phyloP scores from a whole-genome alignment of 495 filamentous ascomycete species.

The Annulohypoxylon nitens region DNA sequence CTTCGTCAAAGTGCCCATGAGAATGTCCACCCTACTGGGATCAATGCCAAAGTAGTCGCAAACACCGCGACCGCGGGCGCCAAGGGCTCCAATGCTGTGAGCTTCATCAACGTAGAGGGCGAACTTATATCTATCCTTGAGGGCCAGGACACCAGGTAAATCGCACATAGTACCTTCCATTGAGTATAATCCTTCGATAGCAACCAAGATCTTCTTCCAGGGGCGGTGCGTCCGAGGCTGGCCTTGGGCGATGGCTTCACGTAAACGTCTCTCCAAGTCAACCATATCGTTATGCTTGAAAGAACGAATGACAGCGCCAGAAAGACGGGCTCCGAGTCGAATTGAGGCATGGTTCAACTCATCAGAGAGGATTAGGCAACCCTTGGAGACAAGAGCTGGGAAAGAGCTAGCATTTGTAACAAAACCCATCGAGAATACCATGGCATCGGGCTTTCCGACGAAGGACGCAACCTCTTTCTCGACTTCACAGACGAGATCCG shows the following conservation, averaged over 20 bases:
- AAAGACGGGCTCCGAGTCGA: constrained; percentile 91
- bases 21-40: constrained; percentile 87
- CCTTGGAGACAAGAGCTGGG: constrained; percentile 89
- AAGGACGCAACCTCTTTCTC: constrained; percentile 91
- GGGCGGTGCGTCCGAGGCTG: constrained; percentile 96
- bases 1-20: constrained; percentile 98
- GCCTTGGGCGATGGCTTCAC: constrained; percentile 93
- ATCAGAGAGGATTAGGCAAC: constrained; percentile 93
- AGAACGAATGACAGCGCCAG: constrained; percentile 91
- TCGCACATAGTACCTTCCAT: constrained; percentile 99
- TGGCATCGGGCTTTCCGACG: constrained; percentile 91
- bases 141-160: constrained; percentile 82
- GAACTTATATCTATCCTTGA: constrained; percentile 98
- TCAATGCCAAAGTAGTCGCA: constrained; percentile 97
- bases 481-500: constrained; percentile 87
- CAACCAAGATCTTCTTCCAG: constrained; percentile 98
- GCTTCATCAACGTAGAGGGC: constrained; percentile 95
- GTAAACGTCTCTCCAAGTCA: constrained; percentile 84
- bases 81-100: constrained; percentile 94
- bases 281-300: constrained; percentile 98
- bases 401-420: constrained; percentile 93
- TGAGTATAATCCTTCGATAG: constrained; percentile 96
- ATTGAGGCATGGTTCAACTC: constrained; percentile 98
- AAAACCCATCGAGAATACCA: constrained; percentile 99
- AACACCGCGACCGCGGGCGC: constrained; percentile 87